phyloP scores from a whole-genome alignment of 352 stramenopile genomes.

The Phytophthora boehmeriae region DNA sequence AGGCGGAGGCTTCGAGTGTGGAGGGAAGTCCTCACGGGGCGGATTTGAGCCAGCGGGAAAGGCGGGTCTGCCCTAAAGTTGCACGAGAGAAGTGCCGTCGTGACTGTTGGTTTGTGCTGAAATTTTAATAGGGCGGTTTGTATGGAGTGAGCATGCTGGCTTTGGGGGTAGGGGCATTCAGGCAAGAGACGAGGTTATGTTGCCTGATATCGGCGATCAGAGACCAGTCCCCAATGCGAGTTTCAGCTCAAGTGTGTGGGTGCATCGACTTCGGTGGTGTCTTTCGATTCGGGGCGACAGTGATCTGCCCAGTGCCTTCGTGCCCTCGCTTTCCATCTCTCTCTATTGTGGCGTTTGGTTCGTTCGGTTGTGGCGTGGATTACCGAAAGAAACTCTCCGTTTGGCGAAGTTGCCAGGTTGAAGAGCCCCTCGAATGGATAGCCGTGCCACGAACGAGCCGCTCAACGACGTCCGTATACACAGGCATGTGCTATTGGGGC shows the following conservation, averaged over 20 bases:
- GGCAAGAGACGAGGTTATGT: neutral
- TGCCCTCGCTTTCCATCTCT: neutral
- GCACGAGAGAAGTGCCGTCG: neutral
- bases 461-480: too few relatives aligned
- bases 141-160: neutral
- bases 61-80: slow-evolving; percentile 11
- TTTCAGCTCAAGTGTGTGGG: neutral
- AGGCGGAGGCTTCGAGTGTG: slow-evolving; percentile 6
- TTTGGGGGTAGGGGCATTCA: neutral
- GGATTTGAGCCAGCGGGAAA: slow-evolving; percentile 20
- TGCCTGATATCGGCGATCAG: neutral
- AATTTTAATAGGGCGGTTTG: slow-evolving; percentile 1
- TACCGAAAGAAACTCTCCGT: slow-evolving; percentile 12
- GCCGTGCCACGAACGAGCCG: slow-evolving; percentile 9
- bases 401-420: slow-evolving; percentile 1
- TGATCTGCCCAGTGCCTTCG: neutral
- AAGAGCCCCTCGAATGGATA: slow-evolving; percentile 26
- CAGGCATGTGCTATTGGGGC: too few relatives aligned
- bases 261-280: neutral
- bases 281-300: slow-evolving; percentile 11
- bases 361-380: slow-evolving; percentile 21
- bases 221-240: neutral
- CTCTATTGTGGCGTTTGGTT: slow-evolving; percentile 13
- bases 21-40: neutral
- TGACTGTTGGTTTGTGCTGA: slow-evolving; percentile 4